Evolutionary conservation across 2,329 filamentous ascomycete species (phyloP).

Genomic region (Aspergillus nomiae): DNA sequence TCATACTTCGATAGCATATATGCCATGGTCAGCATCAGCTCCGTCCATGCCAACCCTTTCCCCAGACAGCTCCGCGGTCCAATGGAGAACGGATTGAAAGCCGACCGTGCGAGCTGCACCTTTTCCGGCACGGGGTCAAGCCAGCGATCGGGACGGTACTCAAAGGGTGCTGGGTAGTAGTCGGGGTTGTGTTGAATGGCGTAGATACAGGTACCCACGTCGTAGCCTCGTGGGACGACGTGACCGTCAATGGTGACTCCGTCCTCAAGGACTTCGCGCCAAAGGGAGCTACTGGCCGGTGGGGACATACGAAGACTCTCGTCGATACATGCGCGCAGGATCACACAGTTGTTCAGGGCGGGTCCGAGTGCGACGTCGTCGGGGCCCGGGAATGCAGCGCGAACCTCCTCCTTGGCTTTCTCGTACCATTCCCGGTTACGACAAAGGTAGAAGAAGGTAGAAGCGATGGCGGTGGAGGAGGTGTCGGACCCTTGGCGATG

Average conservation of each 20-base stretch:
- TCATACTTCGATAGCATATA: constrained; percentile 12
- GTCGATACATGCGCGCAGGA: constrained; percentile 48
- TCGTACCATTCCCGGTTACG: constrained; percentile 33
- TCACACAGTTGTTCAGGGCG: constrained; percentile 37
- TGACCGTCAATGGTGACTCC: constrained; percentile 36
- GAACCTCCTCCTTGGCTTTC: constrained; percentile 36
- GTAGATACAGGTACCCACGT: constrained; percentile 36
- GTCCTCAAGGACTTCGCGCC: constrained; percentile 31
- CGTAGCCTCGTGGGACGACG: constrained; percentile 31
- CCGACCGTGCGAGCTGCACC: constrained; percentile 4
- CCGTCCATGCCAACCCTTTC: constrained; percentile 26
- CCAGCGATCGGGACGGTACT: constrained; percentile 40
- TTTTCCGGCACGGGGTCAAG: constrained; percentile 16
- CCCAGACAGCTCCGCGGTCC: constrained; percentile 30
- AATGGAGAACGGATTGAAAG: constrained; percentile 27
- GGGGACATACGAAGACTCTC: constrained; percentile 39
- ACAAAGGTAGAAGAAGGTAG: constrained; percentile 44
- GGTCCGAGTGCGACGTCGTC: constrained; percentile 40
- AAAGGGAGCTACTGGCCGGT: constrained; percentile 27
- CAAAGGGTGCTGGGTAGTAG: constrained; percentile 34
- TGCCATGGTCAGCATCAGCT: constrained; percentile 27
- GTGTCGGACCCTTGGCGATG: constrained; percentile 40
- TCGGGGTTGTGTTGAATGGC: constrained; percentile 35
- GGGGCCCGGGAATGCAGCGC: constrained; percentile 33
- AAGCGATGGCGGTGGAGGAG: constrained; percentile 40